A percentile compares a stretch with the other conserved stretches of the same genome.
These are phyloP conservation scores for Vitis hybrid DNA, from an alignment of 177 flowering plant species.

Conservation along the genomic window DNA sequence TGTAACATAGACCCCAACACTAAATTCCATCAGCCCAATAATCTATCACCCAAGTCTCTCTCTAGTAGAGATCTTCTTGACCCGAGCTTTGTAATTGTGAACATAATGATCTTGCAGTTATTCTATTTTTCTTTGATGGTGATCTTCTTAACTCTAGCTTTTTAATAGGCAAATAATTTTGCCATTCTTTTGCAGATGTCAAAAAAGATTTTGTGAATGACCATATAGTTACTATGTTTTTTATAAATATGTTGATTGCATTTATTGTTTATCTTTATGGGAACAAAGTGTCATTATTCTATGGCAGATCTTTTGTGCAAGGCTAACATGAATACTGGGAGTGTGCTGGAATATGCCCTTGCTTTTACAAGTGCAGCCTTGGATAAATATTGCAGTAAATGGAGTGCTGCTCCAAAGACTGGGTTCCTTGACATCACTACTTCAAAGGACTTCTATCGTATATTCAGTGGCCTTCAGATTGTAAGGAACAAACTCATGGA, in stretches of 20 bases:
- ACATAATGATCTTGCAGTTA: no score
- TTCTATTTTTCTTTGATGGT: no score
- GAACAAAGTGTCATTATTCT: conserved; percentile 9
- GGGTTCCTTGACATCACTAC: conserved; percentile 97
- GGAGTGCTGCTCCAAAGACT: conserved; percentile 94
- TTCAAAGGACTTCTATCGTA: conserved; percentile 92
- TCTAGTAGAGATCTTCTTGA: no score
- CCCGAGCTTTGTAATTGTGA: no score
- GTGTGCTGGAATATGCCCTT: conserved; percentile 93
- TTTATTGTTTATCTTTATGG: not conserved
- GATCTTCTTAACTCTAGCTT: no score
- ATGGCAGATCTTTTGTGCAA: conserved; percentile 78
- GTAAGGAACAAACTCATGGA: conserved; percentile 48
- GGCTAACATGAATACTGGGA: conserved; percentile 85
- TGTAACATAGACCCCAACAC: no score
- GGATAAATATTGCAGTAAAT: conserved; percentile 83
- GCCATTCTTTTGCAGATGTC: no score
- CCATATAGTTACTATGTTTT: no score
- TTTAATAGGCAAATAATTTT: no score
- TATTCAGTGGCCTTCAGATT: conserved; percentile 94
- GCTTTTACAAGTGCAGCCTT: conserved; percentile 97
- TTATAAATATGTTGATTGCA: not conserved
- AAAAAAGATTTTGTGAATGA: no score
- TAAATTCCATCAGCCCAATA: no score
- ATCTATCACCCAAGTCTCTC: no score